A percentile compares a stretch with the other conserved stretches of the same genome.
Conservation (phyloP, 1,139 yeast genomes). For the Yamadazyma triangularis region DNA sequence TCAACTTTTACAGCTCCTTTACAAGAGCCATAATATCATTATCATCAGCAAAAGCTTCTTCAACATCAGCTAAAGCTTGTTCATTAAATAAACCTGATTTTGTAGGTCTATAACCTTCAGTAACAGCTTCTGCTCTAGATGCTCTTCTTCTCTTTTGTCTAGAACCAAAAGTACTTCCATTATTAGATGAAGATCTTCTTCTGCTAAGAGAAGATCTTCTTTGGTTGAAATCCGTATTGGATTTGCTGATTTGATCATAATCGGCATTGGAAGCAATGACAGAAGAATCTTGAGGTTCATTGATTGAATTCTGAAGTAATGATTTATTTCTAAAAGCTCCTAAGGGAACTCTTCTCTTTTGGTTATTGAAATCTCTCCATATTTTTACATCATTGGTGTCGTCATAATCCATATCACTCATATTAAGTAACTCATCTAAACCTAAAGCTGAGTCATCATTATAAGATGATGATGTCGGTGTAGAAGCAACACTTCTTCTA, state of each 20-base stretch:
- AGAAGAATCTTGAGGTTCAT: slow-evolving; percentile 13
- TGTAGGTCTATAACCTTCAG: slow-evolving; percentile 69
- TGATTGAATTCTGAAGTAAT: slow-evolving; percentile 26
- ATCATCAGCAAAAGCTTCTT: slow-evolving; percentile 51
- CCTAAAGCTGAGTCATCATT: slow-evolving; percentile 62
- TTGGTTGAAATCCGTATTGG: slow-evolving; percentile 17
- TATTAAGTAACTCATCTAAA: slow-evolving; percentile 79
- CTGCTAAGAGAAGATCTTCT: slow-evolving; percentile 16
- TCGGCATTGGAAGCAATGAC: slow-evolving; percentile 16
- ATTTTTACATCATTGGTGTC: slow-evolving; percentile 52
- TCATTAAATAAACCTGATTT: slow-evolving; percentile 73
- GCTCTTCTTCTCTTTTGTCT: slow-evolving; percentile 47
- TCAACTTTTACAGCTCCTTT: slow-evolving; percentile 28
- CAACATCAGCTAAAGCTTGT: slow-evolving; percentile 66
- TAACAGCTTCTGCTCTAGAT: slow-evolving; percentile 68
- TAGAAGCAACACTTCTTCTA: slow-evolving; percentile 18
- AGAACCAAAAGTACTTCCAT: slow-evolving; percentile 14
- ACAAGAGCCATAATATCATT: slow-evolving; percentile 43
- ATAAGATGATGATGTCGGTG: slow-evolving; percentile 20
- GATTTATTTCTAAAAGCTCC: slow-evolving; percentile 89
- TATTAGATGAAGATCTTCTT: slow-evolving; percentile 12
- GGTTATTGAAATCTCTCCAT: slow-evolving; percentile 51
- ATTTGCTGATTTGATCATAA: slow-evolving; percentile 19
- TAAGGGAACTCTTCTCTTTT: slow-evolving; percentile 65
- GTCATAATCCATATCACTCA: slow-evolving; percentile 82